Base-by-base conservation (phyloP, 2,329 filamentous ascomycete species). In the Bipolaris gigantea region DNA sequence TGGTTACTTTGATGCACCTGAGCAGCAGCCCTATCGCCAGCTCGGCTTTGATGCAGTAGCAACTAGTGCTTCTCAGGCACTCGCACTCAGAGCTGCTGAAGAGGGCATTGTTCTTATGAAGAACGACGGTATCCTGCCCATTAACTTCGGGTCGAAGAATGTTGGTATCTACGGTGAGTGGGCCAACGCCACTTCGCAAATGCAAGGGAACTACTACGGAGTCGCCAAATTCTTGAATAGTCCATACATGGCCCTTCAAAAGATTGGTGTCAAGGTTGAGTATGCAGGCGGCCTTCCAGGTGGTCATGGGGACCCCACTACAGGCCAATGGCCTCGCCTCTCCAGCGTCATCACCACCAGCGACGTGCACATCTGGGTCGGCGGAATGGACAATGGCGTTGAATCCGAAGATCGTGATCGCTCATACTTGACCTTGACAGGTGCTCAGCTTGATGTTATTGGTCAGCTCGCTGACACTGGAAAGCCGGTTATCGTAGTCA, bases 191-290 rank as follows among this genome's bases (percentile, higher is more conserved):
- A 63, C 59, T 2, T 74, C 72, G 3, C 77, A 84, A 57, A 77
- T 88, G 75, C 81, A 83, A 44, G 85, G 85, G 27, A 84, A 84
- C 59, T 87, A 88, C 68, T 76, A 69, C 47, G 84, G 85, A 32
- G 69, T 77, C 2, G 77, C 85, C 0, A 82, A 82, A 0, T 87
- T 83, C 67, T 72, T 82, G 2, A 79, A 77, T 59, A 80, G 78
- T 13, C 84, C 84, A 0, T 71, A 83, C 0, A 78, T 77, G 23
- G 83, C 84, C 7, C 76, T 83, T 5, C 64, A 80, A 33, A 68
- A 77, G 11, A 75, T 79, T 3, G 76, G 76, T 1, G 70, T 81
- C 25, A 63, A 55, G 0, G 56, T 71, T n/a, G 62, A 70, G 51
- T 70, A 71, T n/a, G 66, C 63, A 11, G 56, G 60, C 40, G 61